These are phyloP conservation scores for Hericium alpestre DNA, from an alignment of 768 basidiomycete genomes.

Conservation along the genomic window DNA sequence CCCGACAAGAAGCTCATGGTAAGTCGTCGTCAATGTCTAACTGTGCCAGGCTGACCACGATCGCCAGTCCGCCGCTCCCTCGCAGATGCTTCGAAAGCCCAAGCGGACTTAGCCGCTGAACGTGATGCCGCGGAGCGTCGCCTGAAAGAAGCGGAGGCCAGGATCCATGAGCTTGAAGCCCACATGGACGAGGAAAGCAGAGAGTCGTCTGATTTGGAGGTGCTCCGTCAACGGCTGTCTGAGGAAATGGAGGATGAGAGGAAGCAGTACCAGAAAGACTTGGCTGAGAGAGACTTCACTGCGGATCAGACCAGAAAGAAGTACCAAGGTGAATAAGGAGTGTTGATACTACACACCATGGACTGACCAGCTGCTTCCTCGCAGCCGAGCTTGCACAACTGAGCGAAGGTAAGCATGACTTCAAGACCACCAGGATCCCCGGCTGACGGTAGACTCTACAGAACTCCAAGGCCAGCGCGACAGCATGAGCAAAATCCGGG, in stretches of 20 bases:
- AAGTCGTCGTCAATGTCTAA: not conserved
- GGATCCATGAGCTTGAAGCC: conserved; percentile 46
- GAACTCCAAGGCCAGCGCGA: conserved; percentile 75
- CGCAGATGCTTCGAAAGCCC: conserved; percentile 49
- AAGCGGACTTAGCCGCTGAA: conserved; percentile 40
- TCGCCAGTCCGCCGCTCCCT: conserved; percentile 48
- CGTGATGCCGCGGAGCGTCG: conserved; percentile 40
- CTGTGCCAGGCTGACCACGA: not conserved
- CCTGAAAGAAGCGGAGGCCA: conserved; percentile 39
- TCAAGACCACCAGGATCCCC: not conserved
- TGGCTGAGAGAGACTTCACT: conserved; percentile 69
- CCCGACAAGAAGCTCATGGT: conserved; percentile 58
- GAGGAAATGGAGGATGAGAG: conserved; percentile 74
- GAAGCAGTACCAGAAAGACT: conserved; percentile 68
- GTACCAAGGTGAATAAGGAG: conserved; percentile 52
- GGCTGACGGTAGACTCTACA: conserved; percentile 16
- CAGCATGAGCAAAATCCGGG: conserved; percentile 61
- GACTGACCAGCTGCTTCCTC: not conserved
- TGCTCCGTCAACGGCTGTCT: conserved; percentile 55
- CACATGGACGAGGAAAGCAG: conserved; percentile 60
- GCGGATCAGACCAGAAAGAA: conserved; percentile 77
- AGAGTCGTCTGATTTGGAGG: conserved; percentile 53
- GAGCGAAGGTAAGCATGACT: conserved; percentile 49
- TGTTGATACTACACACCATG: not conserved
- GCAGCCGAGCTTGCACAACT: conserved; percentile 68